Evolutionary conservation across 148 eudicot genomes (phyloP).

Genomic region (Oxyria digyna): DNA sequence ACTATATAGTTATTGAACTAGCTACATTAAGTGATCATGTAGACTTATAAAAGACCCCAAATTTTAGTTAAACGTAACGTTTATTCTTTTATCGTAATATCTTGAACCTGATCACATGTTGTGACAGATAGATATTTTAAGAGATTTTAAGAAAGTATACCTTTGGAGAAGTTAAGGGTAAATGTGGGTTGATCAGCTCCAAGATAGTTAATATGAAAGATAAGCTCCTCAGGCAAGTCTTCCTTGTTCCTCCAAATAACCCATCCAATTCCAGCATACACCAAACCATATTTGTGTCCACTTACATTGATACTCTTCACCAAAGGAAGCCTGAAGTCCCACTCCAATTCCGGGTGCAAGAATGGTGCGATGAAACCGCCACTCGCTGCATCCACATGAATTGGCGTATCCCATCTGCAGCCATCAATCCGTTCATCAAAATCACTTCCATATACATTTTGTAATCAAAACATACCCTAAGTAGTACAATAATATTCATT

Average conservation of each 20-base stretch:
- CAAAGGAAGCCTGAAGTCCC: conserved; percentile 57
- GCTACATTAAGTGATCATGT: too few species aligned
- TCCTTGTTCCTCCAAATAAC: conserved; percentile 58
- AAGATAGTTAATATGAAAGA: conserved; percentile 70
- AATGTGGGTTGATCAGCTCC: conserved; percentile 78
- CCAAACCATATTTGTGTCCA: conserved; percentile 70
- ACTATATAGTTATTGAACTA: too few species aligned
- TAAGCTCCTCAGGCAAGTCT: conserved; percentile 74
- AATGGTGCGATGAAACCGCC: conserved; percentile 81
- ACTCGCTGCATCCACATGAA: conserved; percentile 81
- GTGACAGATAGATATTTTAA: too few species aligned
- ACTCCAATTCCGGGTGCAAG: conserved; percentile 54
- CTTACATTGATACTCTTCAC: conserved; percentile 74
- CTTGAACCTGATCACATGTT: too few species aligned
- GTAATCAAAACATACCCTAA: too few species aligned
- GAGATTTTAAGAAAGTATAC: too few species aligned
- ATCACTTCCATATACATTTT: too few species aligned
- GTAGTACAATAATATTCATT: too few species aligned
- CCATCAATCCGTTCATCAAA: not conserved
- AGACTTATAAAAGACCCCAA: too few species aligned
- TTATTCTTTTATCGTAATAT: too few species aligned
- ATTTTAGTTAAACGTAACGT: too few species aligned
- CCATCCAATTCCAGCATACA: conserved; percentile 76
- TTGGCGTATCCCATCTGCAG: conserved; percentile 66
- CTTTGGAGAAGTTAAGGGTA: conserved; percentile 74